phyloP scores from a whole-genome alignment of 1,284 basidiomycete genomes.

The Sphaerobolus stellatus region DNA sequence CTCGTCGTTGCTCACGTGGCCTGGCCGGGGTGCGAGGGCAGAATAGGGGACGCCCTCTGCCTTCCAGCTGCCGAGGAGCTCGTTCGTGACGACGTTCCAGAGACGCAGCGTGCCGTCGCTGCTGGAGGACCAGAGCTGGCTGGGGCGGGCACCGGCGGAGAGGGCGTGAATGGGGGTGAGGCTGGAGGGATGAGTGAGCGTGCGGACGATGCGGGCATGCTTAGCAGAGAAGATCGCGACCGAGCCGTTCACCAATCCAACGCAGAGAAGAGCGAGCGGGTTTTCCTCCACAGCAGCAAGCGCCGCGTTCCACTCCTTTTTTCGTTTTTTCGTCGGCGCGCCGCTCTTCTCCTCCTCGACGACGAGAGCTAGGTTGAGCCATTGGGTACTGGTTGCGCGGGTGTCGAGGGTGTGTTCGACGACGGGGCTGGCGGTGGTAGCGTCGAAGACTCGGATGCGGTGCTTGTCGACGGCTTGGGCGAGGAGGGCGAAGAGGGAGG shows the following conservation, averaged over 20 bases:
- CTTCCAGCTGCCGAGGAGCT: conserved; percentile 49
- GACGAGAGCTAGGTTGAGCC: conserved; percentile 44
- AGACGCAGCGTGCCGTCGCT: conserved; percentile 55
- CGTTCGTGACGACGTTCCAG: conserved; percentile 56
- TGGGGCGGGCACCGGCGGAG: conserved; percentile 28
- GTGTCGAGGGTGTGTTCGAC: conserved; percentile 61
- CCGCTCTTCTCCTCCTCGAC: conserved; percentile 32
- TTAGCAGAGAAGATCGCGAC: conserved; percentile 57
- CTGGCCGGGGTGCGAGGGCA: conserved; percentile 46
- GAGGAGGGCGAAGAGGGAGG: conserved; percentile 60
- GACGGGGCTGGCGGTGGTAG: conserved; percentile 51
- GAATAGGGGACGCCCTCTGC: conserved; percentile 59
- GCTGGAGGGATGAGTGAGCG: conserved; percentile 54
- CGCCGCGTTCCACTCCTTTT: conserved; percentile 24
- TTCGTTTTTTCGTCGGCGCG: conserved; percentile 40
- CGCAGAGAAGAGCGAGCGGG: conserved; percentile 42
- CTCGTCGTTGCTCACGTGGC: conserved; percentile 31
- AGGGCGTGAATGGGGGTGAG: conserved; percentile 53
- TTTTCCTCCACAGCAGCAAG: conserved; percentile 22
- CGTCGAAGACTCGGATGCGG: conserved; percentile 66
- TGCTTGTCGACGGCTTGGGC: conserved; percentile 75
- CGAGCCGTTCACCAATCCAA: conserved; percentile 60
- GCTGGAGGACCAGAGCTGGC: conserved; percentile 54
- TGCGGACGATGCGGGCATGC: conserved; percentile 54
- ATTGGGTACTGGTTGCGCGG: conserved; percentile 54